Conservation (phyloP, 441 rosid species). For the Bruguiera hainesii region DNA sequence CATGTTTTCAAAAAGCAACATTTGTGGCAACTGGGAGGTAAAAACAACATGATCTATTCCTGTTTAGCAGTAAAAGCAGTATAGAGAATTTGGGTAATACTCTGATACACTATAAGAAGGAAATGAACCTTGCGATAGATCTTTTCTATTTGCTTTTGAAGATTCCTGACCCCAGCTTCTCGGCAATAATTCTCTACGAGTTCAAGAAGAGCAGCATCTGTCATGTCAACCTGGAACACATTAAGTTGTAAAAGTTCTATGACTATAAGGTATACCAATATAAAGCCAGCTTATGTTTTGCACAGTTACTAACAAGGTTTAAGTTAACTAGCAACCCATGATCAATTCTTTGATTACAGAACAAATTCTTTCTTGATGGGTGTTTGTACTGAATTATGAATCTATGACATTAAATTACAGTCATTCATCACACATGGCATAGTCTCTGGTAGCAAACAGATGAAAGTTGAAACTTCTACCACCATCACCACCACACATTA, state of each 20-base stretch:
- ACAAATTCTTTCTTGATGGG: background rate
- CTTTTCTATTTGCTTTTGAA: constrained; percentile 98
- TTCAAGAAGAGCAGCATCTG: constrained; percentile 86
- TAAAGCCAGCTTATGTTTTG: background rate
- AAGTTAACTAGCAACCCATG: constrained; percentile 2
- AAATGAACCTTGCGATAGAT: constrained; percentile 88
- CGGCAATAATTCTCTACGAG: constrained; percentile 96
- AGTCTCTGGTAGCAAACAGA: background rate
- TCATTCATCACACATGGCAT: background rate
- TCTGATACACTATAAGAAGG: background rate
- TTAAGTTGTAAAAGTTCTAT: background rate
- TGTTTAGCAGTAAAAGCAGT: no score
- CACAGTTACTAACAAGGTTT: background rate
- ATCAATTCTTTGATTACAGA: background rate
- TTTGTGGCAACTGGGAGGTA: no score
- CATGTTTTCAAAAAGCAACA: no score
- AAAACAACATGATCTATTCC: no score
- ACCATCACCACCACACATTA: background rate
- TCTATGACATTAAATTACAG: background rate
- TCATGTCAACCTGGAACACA: constrained; percentile 76
- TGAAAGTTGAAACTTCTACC: background rate
- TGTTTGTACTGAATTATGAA: no score
- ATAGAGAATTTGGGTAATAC: no score
- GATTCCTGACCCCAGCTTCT: constrained; percentile 99
- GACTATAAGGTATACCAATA: constrained; percentile 6